Evolutionary conservation across 129 eudicot genomes (phyloP).

Genomic region (Lonicera japonica): DNA sequence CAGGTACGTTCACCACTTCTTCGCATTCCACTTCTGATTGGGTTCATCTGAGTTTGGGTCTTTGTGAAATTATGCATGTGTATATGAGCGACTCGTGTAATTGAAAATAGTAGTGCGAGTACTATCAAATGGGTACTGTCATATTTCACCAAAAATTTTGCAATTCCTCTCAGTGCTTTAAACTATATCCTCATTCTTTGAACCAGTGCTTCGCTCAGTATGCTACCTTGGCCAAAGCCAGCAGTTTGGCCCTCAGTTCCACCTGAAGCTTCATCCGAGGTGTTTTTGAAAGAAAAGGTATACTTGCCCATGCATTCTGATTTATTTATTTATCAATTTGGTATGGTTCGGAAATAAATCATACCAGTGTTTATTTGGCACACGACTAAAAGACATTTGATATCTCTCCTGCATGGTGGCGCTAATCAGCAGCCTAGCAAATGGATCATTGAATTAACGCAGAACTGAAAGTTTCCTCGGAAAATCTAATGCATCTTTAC

Average conservation of each 20-base stretch:
- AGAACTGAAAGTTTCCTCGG: too few species aligned
- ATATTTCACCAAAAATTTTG: background rate
- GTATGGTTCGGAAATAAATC: background rate
- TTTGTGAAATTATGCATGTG: background rate
- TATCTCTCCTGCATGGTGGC: too few species aligned
- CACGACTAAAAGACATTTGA: too few species aligned
- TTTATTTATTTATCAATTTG: background rate
- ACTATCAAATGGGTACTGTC: background rate
- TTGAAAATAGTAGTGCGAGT: background rate
- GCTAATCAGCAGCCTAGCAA: too few species aligned
- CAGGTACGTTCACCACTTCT: slow-evolving; percentile 42
- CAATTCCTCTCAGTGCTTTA: slow-evolving; percentile 6
- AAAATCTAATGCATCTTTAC: too few species aligned
- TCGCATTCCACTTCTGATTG: background rate
- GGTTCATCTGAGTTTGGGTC: background rate
- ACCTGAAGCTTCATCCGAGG: slow-evolving; percentile 69
- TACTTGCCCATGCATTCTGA: too few species aligned
- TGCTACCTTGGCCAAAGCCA: slow-evolving; percentile 98
- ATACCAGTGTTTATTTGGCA: too few species aligned
- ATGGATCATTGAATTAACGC: too few species aligned
- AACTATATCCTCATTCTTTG: background rate
- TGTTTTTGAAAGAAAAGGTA: slow-evolving; percentile 77
- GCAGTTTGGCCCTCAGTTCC: slow-evolving; percentile 84
- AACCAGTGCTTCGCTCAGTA: slow-evolving; percentile 82
- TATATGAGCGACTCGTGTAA: background rate